Evolutionary conservation across 768 basidiomycete genomes (phyloP).

Genomic region (Pisolithus microcarpus): DNA sequence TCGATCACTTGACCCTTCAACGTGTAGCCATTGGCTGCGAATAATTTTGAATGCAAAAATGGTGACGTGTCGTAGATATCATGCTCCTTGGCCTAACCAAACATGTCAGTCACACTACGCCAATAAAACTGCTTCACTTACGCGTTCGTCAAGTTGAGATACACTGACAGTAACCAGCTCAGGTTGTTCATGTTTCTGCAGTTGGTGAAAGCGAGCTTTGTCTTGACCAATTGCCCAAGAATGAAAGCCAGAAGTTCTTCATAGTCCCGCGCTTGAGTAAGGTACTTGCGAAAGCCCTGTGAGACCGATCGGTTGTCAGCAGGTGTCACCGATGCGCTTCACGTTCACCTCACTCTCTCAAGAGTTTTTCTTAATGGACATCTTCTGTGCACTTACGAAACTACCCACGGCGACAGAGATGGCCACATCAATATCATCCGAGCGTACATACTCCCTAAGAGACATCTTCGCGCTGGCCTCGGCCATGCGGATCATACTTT

Average conservation of each 20-base stretch:
- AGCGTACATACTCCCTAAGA: constrained; percentile 88
- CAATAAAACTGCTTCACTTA: constrained; percentile 31
- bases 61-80: constrained; percentile 88
- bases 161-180: constrained; percentile 68
- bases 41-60: constrained; percentile 81
- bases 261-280: constrained; percentile 91
- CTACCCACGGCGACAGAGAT: constrained; percentile 93
- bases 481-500: constrained; percentile 99
- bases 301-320: constrained; percentile 8
- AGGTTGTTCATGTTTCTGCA: constrained; percentile 72
- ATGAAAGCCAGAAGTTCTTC: constrained; percentile 94
- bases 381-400: constrained; percentile 95
- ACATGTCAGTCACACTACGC: constrained; percentile 5
- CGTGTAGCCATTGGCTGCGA: constrained; percentile 84
- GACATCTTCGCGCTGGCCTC: constrained; percentile 99
- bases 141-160: constrained; percentile 81
- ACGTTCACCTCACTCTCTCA: constrained; percentile 58
- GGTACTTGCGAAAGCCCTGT: constrained; percentile 94
- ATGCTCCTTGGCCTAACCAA: constrained; percentile 80
- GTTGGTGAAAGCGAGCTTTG: constrained; percentile 76
- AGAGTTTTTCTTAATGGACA: constrained; percentile 98
- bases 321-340: neutral
- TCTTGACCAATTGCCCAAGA: constrained; percentile 92
- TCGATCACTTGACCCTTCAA: constrained; percentile 58
- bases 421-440: constrained; percentile 94